A percentile compares a stretch with the other conserved stretches of the same genome.
phyloP scores from a whole-genome alignment of 2,329 filamentous ascomycete genomes.

The Escovopsis sp. region DNA sequence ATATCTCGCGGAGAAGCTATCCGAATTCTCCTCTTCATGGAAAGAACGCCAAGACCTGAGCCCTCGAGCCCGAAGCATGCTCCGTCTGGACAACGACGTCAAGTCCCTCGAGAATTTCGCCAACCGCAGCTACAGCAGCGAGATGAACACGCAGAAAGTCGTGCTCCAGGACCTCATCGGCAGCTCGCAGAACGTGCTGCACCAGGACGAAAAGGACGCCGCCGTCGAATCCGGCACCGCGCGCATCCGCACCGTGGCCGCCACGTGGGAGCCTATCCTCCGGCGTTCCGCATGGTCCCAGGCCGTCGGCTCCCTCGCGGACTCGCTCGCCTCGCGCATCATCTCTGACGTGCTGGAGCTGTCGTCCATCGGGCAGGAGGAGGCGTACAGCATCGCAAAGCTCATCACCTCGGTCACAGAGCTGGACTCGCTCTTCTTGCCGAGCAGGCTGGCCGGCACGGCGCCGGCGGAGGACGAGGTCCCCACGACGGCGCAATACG shows the following conservation, averaged over 20 bases:
- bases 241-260: constrained; percentile 37
- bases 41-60: constrained; percentile 36
- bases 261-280: constrained; percentile 42
- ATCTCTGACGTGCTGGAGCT: constrained; percentile 47
- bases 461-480: constrained; percentile 22
- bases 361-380: constrained; percentile 44
- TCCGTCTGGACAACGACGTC: constrained; percentile 44
- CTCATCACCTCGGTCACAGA: constrained; percentile 41
- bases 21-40: constrained; percentile 34
- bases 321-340: constrained; percentile 43
- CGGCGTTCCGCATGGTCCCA: constrained; percentile 47
- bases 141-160: constrained; percentile 45
- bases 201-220: constrained; percentile 37
- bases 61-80: constrained; percentile 33
- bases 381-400: constrained; percentile 45
- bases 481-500: constrained; percentile 44
- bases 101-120: constrained; percentile 44
- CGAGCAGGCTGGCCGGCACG: constrained; percentile 20
- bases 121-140: constrained; percentile 43
- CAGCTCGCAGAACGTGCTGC: constrained; percentile 43
- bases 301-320: constrained; percentile 43
- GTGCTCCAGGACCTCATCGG: constrained; percentile 46
- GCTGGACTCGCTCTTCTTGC: constrained; percentile 44
- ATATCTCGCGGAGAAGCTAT: constrained; percentile 43
- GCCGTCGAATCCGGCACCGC: constrained; percentile 37